Conservation (phyloP, 208 protist genomes). For the Tritrichomonas musculus region DNA sequence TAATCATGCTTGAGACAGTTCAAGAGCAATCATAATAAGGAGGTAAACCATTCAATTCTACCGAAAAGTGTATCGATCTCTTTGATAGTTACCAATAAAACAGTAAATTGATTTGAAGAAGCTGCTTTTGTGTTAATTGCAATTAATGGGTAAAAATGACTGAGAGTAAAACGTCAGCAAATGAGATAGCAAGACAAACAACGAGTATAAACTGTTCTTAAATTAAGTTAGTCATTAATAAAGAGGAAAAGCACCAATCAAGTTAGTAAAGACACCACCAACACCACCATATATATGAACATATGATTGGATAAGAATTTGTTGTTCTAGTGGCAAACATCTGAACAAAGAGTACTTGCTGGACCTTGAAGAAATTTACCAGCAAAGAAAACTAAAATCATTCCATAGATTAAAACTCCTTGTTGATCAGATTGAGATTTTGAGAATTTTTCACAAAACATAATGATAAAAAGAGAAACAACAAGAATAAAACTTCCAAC, state of each 20-base stretch:
- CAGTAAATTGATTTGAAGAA: not conserved
- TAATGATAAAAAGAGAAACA: not conserved
- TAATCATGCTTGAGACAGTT: too few relatives aligned
- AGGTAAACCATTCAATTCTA: not conserved
- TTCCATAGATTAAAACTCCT: not conserved
- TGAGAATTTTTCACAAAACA: not conserved
- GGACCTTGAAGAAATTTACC: not conserved
- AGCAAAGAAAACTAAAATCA: not conserved
- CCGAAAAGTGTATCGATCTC: not conserved
- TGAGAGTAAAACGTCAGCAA: not conserved
- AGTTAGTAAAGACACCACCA: not conserved
- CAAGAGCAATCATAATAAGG: not conserved
- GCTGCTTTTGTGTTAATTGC: not conserved
- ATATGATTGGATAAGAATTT: not conserved
- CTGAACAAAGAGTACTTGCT: not conserved
- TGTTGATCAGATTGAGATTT: not conserved
- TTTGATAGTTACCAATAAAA: not conserved
- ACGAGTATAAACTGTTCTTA: not conserved
- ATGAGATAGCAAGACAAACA: not conserved
- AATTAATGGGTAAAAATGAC: not conserved
- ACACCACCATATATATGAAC: not conserved
- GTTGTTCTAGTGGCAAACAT: not conserved
- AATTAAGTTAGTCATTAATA: not conserved
- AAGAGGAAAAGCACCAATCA: not conserved
- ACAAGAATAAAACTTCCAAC: not conserved